Percentiles rank a stretch among this genome's conserved stretches.
Conservation (phyloP, 139 green algal genomes). For the Chlamydomonas sp. region DNA sequence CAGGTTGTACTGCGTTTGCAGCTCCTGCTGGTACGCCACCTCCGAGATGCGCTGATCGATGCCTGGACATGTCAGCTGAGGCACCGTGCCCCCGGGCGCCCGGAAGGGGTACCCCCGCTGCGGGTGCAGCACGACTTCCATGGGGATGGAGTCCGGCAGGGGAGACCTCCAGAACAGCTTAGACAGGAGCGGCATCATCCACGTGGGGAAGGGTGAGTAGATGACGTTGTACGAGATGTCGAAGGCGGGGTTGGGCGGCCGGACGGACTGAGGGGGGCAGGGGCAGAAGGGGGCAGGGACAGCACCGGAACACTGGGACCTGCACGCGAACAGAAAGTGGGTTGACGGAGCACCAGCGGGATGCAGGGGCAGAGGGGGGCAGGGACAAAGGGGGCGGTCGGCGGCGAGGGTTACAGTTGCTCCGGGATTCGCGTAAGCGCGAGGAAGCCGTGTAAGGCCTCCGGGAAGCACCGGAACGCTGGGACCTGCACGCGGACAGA, state of each 20-base stretch:
- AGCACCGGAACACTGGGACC: background rate
- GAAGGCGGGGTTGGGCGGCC: slow-evolving; percentile 17
- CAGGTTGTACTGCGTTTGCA: slow-evolving; percentile 23
- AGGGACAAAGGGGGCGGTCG: too few species aligned
- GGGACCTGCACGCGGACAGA: too few species aligned
- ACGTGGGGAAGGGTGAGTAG: slow-evolving; percentile 22
- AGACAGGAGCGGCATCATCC: slow-evolving; percentile 13
- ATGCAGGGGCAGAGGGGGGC: background rate
- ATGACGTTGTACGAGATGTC: slow-evolving; percentile 23
- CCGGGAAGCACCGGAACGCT: too few species aligned
- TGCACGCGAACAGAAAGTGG: too few species aligned
- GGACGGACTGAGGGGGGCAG: background rate
- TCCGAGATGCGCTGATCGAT: too few species aligned
- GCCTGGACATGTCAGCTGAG: background rate
- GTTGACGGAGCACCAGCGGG: too few species aligned
- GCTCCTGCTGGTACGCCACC: slow-evolving; percentile 5
- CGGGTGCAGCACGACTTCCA: background rate
- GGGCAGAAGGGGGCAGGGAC: background rate
- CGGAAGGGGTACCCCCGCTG: background rate
- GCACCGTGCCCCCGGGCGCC: background rate
- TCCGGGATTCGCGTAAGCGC: too few species aligned
- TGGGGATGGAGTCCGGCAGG: slow-evolving; percentile 9
- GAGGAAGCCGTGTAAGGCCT: too few species aligned
- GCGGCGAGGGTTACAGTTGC: too few species aligned
- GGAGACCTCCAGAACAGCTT: background rate